Conservation (phyloP, 148 eudicot genomes). For the Rhododendron simsii region DNA sequence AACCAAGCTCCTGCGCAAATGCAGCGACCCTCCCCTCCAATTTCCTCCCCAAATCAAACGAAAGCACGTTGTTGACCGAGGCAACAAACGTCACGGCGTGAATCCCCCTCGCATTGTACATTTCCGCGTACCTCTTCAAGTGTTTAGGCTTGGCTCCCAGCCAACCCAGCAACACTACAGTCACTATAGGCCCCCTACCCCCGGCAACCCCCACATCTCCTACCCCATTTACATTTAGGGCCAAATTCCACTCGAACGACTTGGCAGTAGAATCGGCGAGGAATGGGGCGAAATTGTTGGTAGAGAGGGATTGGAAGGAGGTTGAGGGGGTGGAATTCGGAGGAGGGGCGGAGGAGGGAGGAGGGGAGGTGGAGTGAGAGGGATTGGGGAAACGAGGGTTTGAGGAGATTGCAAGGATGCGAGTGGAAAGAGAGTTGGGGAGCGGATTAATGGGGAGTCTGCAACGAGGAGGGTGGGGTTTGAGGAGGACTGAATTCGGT, state of each 20-base stretch:
- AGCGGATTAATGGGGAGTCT: background rate
- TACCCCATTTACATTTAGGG: background rate
- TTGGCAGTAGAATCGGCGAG: background rate
- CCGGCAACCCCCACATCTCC: background rate
- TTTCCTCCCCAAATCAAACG: conserved; percentile 64
- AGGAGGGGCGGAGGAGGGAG: background rate
- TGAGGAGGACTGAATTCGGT: background rate
- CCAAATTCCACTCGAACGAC: conserved; percentile 17
- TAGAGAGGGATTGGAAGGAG: background rate
- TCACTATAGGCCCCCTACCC: conserved; percentile 31
- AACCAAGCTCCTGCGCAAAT: conserved; percentile 45
- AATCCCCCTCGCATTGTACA: conserved; percentile 64
- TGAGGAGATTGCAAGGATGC: background rate
- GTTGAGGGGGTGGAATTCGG: background rate
- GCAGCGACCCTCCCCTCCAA: conserved; percentile 43
- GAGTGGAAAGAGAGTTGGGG: background rate
- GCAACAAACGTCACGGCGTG: conserved; percentile 60
- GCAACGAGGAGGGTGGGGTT: background rate
- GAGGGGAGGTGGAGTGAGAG: background rate
- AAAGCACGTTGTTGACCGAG: conserved; percentile 59
- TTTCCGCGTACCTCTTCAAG: conserved; percentile 64
- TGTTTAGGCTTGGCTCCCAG: conserved; percentile 71
- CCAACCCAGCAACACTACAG: conserved; percentile 87
- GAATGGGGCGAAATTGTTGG: background rate
- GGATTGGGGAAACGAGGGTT: background rate